A percentile compares a stretch with the other conserved stretches of the same genome.
These are phyloP conservation scores for Plasmodium fragile DNA, from an alignment of 169 alveolate genomes.

Conservation along the genomic window DNA sequence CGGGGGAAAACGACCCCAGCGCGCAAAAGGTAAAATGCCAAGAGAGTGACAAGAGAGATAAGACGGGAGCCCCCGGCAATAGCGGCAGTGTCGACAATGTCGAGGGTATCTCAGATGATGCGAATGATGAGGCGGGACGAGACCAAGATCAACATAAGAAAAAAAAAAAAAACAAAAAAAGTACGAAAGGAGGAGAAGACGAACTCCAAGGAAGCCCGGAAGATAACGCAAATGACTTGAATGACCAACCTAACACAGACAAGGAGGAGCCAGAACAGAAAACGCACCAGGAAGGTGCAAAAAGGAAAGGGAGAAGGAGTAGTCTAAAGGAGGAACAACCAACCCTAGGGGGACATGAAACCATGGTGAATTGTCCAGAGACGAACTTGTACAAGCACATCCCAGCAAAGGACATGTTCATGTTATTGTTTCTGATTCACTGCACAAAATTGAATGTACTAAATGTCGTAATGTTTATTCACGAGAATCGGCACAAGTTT, in stretches of 20 bases:
- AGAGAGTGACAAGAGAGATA: constrained; percentile 14
- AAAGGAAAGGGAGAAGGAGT: background rate
- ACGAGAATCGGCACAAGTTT: constrained; percentile 29
- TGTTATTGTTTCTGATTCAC: constrained; percentile 47
- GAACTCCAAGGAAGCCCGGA: background rate
- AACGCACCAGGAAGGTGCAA: background rate
- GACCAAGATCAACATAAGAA: background rate
- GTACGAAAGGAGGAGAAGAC: background rate
- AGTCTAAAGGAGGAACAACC: background rate
- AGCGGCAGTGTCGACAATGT: background rate
- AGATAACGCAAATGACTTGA: background rate
- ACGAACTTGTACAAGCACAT: background rate
- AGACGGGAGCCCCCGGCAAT: background rate
- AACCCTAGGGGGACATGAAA: background rate
- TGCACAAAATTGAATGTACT: constrained; percentile 48
- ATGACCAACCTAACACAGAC: background rate
- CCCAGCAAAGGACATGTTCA: constrained; percentile 24
- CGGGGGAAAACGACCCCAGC: background rate
- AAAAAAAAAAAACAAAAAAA: background rate
- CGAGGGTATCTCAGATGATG: background rate
- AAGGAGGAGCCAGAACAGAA: background rate
- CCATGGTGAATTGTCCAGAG: background rate
- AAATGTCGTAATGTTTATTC: constrained; percentile 53
- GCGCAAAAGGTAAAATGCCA: constrained; percentile 1
- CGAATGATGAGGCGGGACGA: background rate